Conservation (phyloP, 768 basidiomycete species). For the Xerocomus brunneocitrinus region DNA sequence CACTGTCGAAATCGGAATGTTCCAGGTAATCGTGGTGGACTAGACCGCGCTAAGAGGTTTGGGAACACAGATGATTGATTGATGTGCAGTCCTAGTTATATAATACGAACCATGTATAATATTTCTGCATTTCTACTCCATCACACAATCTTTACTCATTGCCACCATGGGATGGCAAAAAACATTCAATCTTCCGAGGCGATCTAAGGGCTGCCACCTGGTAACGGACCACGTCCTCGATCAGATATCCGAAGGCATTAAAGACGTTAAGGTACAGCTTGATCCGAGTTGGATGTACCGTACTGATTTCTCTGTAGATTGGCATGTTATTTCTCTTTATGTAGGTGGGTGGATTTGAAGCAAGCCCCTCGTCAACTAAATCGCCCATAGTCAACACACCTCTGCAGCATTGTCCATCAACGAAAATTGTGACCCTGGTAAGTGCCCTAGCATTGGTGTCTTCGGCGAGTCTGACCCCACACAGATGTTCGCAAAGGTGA, state of each 20-base stretch:
- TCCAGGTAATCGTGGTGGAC: slow-evolving; percentile 85
- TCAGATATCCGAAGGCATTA: slow-evolving; percentile 66
- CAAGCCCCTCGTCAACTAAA: slow-evolving; percentile 6
- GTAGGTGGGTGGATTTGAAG: slow-evolving; percentile 36
- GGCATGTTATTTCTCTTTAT: slow-evolving; percentile 91
- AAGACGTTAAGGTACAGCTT: slow-evolving; percentile 52
- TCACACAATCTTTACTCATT: background rate
- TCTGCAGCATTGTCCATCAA: slow-evolving; percentile 79
- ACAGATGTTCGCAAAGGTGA: slow-evolving; percentile 44
- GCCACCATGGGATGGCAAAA: slow-evolving; percentile 83
- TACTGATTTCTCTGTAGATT: slow-evolving; percentile 40
- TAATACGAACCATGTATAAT: background rate
- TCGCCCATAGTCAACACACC: slow-evolving; percentile 61
- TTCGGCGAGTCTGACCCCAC: slow-evolving; percentile 7
- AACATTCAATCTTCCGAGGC: slow-evolving; percentile 60
- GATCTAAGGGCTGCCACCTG: slow-evolving; percentile 70
- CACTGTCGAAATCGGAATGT: slow-evolving; percentile 88
- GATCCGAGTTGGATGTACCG: background rate
- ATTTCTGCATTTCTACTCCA: background rate
- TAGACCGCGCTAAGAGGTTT: slow-evolving; percentile 45
- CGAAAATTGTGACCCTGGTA: slow-evolving; percentile 84
- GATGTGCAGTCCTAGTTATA: background rate
- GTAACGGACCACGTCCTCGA: slow-evolving; percentile 71
- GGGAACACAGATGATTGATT: slow-evolving; percentile 27
- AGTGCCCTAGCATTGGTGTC: slow-evolving; percentile 5